Evolutionary conservation across 2,329 filamentous ascomycete species (phyloP).

Genomic region (Sporothrix euskadiensis): DNA sequence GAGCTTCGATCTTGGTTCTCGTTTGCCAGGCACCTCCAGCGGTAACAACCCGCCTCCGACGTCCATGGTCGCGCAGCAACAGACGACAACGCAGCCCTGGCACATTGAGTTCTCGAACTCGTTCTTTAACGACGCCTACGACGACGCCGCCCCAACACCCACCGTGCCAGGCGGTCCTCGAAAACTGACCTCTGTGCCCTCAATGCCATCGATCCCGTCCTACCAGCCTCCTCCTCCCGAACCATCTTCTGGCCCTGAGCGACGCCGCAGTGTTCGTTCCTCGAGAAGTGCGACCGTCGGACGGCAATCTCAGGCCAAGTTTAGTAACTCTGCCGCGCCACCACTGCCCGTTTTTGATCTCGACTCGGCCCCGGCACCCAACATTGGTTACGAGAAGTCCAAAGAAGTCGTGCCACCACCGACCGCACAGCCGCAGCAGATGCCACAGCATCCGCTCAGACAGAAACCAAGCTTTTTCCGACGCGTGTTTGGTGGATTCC

Average conservation of each 20-base stretch:
- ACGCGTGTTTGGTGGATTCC: conserved; percentile 81
- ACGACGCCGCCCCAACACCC: conserved; percentile 83
- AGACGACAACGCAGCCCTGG: conserved; percentile 40
- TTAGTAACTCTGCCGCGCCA: conserved; percentile 35
- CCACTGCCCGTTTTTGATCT: conserved; percentile 40
- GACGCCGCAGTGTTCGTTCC: conserved; percentile 61
- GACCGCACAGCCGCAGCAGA: conserved; percentile 31
- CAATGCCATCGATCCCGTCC: conserved; percentile 43
- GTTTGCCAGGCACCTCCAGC: conserved; percentile 29
- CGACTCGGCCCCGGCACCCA: conserved; percentile 59
- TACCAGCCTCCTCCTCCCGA: conserved; percentile 45
- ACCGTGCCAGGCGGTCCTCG: conserved; percentile 80
- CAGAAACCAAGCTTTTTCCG: conserved; percentile 88
- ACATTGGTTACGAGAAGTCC: conserved; percentile 60
- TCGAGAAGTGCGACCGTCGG: conserved; percentile 50
- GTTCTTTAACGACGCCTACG: conserved; percentile 56
- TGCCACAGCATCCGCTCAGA: conserved; percentile 30
- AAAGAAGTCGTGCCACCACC: conserved; percentile 52
- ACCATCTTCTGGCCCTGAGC: conserved; percentile 44
- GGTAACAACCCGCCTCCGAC: conserved; percentile 18
- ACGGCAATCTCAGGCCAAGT: conserved; percentile 38
- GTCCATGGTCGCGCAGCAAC: conserved; percentile 16
- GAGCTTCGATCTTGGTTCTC: conserved; percentile 70
- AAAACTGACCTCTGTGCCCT: conserved; percentile 41
- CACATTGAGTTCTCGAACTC: conserved; percentile 53